phyloP scores from a whole-genome alignment of 1,284 basidiomycete genomes.

The Ceratobasidium sp. region DNA sequence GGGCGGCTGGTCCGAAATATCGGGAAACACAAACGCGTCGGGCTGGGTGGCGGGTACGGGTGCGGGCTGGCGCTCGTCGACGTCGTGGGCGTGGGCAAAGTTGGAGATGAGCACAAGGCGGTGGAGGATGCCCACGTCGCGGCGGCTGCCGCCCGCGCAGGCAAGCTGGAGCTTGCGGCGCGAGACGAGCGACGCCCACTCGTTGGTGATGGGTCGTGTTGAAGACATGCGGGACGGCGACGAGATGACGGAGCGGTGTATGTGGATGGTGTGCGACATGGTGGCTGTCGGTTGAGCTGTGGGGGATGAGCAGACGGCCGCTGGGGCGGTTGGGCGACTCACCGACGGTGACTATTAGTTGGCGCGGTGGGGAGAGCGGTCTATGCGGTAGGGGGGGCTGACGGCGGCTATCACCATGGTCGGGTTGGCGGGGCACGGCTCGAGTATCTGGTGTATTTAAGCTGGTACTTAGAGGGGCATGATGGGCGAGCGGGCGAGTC shows the following conservation, averaged over 20 bases:
- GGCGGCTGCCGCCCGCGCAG: conserved; percentile 65
- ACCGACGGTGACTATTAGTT: conserved; percentile 21
- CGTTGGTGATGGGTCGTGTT: conserved; percentile 41
- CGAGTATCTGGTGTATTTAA: no score
- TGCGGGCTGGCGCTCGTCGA: conserved; percentile 49
- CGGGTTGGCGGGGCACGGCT: conserved; percentile 12
- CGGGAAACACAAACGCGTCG: conserved; percentile 34
- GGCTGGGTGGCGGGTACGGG: conserved; percentile 50
- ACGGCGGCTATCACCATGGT: conserved; percentile 37
- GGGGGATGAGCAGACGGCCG: neutral
- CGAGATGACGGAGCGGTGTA: conserved; percentile 49
- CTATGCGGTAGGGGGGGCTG: conserved; percentile 37
- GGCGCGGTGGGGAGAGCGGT: neutral
- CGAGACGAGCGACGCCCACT: conserved; percentile 61
- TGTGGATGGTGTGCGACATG: conserved; percentile 46
- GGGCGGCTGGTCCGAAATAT: conserved; percentile 54
- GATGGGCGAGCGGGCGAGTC: neutral
- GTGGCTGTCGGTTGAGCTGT: conserved; percentile 48
- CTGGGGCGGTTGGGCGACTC: conserved; percentile 5
- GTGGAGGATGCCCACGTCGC: conserved; percentile 79
- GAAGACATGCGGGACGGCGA: conserved; percentile 49
- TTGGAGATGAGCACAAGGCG: conserved; percentile 90
- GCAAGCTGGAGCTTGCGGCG: conserved; percentile 79
- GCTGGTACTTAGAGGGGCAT: conserved; percentile 26
- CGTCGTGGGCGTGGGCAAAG: conserved; percentile 55